Evolutionary conservation across 78 protist genomes (phyloP), one percentile per base, ranked within the genome.

Genomic region (Dictyostelium capitatum): DNA sequence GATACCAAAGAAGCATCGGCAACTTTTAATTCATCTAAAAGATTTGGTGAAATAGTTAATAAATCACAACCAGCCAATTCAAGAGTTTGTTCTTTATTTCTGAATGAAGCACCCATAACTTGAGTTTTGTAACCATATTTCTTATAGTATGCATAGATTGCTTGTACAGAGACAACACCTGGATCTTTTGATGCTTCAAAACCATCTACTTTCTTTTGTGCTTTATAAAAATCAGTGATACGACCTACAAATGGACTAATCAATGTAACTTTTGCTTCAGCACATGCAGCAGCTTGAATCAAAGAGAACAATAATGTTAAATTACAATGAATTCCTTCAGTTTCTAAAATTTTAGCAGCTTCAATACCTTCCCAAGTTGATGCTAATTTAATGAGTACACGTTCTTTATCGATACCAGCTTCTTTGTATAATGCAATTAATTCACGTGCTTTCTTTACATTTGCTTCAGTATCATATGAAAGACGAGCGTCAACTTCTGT

Each of bases 231-330:
- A 92, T 98, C 99, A 43, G 98, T 95, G 82, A 97, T 97, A 73
- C 99, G 95, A 43, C 99, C 99, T 19, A 99, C 99, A 50, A 99
- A 99, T 53, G 99, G 99, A 41, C 98, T 95, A 96, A 99, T 96
- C 30, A 98, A 95, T 17, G 99, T 98, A 9, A 95, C 99, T 46
- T 82, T 82, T 3, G 98, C 99, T 47, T 98, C 97, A 12, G 99
- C 99, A 67, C 98, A 96, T 6, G 97, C 98, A 3, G 95, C 95
- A 6, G 99, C 99, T 95, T 98, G 99, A 57, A 91, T 95, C 84
- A 97, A 70, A 69, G 89, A 48, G 90, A 99, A 98, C 77, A 98
- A 79, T 5, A 99, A 95, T 9, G 99, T 99, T 83, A 98, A 75
- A 96, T 99, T 99, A 91, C 98, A 96, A 83, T 97, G 98, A 80